These are phyloP conservation scores for Hysterium pulicare DNA, from an alignment of 2,329 filamentous ascomycete genomes.

Conservation along the genomic window DNA sequence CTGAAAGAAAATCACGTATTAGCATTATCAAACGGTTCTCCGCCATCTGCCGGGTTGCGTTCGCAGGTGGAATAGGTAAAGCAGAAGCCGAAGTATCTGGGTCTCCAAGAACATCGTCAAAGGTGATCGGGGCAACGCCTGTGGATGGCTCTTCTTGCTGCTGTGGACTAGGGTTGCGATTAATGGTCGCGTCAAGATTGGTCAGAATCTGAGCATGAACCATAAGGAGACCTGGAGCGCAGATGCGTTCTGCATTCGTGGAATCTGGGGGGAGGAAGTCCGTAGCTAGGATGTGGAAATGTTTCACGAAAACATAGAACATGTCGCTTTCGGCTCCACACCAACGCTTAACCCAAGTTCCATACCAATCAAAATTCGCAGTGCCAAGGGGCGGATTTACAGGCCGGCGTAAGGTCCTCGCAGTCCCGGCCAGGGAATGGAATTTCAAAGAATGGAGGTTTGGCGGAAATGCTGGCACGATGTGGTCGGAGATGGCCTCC, in stretches of 20 bases:
- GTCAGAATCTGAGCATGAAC: slow-evolving; percentile 79
- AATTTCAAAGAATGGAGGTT: slow-evolving; percentile 61
- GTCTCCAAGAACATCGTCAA: slow-evolving; percentile 61
- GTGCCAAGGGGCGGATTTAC: slow-evolving; percentile 65
- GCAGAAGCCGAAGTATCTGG: slow-evolving; percentile 66
- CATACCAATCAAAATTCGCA: slow-evolving; percentile 76
- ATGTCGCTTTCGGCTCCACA: slow-evolving; percentile 82
- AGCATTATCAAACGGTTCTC: slow-evolving; percentile 83
- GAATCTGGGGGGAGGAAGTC: slow-evolving; percentile 54
- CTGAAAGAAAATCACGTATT: slow-evolving; percentile 73
- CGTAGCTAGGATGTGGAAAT: slow-evolving; percentile 75
- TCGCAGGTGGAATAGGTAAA: slow-evolving; percentile 61
- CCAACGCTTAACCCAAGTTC: slow-evolving; percentile 82
- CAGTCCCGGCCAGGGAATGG: slow-evolving; percentile 58
- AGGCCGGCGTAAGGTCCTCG: slow-evolving; percentile 61
- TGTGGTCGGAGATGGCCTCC: slow-evolving; percentile 54
- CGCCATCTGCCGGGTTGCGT: slow-evolving; percentile 76
- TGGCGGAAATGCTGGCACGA: slow-evolving; percentile 68
- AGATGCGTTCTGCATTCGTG: slow-evolving; percentile 54
- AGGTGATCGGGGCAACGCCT: slow-evolving; percentile 54
- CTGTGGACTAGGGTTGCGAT: slow-evolving; percentile 58
- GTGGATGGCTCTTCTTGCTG: slow-evolving; percentile 28
- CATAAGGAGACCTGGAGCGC: slow-evolving; percentile 73
- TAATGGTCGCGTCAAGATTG: slow-evolving; percentile 78
- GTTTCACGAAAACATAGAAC: slow-evolving; percentile 88